Evolutionary conservation across 768 basidiomycete genomes (phyloP), one percentile per base, ranked within the genome.

Genomic region (Imleria badia): DNA sequence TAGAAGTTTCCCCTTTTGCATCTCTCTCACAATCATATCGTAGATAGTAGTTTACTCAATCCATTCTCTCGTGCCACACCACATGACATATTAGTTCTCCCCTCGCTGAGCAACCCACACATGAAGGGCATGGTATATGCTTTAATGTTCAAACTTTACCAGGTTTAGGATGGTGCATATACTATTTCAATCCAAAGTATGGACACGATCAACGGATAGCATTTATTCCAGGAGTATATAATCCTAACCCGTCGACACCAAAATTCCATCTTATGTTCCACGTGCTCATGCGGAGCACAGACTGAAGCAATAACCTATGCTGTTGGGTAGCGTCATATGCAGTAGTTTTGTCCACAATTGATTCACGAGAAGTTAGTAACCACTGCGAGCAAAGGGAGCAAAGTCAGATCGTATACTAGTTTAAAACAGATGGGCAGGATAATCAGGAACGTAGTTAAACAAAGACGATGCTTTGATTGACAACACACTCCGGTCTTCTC

Each of bases 131-230:
- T 38, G 17, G 13, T 22, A 12, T 19, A 20, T 1, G 2, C 20
- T 5, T 45, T 17, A 3, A 3, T 51, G n/a, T 44, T 61, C 15
- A 64, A 44, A 31, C 23, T 48, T 36, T 35, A 34, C 14, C 62
- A 86, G 87, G 83, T 50, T 73, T 22, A 81, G 82, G 56, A 87
- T 94, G 81, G 90, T 62, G 94, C 0, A 78, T 91, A 51, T 87
- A 84, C 56, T 83, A 90, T 62, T 66, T 91, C 7, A 73, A 87
- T 34, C 75, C 81, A 11, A 80, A 72, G 19, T 81, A 82, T 56
- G 94, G 92, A 0, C 72, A 82, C 5, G 80, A 78, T 42, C 77
- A 76, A 53, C 85, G 94, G 1, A 75, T 86, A 63, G 69, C 73
- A 1, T 88, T 92, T 62, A 62, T 93, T 15, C 74, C 71, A 55